Evolutionary conservation across 1,284 basidiomycete genomes (phyloP).

Genomic region (Ceratobasidium sp.): DNA sequence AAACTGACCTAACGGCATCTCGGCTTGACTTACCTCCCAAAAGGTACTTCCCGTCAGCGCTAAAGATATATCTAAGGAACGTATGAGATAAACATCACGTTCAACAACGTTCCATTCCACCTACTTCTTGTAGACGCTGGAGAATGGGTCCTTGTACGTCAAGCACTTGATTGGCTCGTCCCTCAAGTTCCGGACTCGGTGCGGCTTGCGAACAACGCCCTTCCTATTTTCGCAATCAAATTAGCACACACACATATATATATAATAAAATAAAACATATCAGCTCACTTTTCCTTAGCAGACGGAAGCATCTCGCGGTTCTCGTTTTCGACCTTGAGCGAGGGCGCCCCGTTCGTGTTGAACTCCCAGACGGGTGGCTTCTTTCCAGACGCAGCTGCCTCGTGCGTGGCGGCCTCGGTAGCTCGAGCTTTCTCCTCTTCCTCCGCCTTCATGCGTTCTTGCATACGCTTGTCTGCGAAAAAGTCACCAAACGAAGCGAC

Average conservation of each 20-base stretch:
- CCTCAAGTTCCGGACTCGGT: conserved; percentile 26
- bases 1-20: too few relatives aligned
- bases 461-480: conserved; percentile 72
- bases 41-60: conserved; percentile 78
- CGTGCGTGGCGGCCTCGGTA: neutral
- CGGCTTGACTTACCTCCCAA: conserved; percentile 66
- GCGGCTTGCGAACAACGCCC: neutral
- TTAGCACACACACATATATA: neutral
- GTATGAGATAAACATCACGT: neutral
- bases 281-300: conserved; percentile 15
- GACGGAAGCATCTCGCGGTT: neutral
- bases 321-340: conserved; percentile 6
- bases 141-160: conserved; percentile 81
- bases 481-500: conserved; percentile 83
- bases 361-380: conserved; percentile 50
- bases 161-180: conserved; percentile 72
- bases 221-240: neutral
- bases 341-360: conserved; percentile 13
- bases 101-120: conserved; percentile 18
- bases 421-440: conserved; percentile 25
- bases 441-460: conserved; percentile 47
- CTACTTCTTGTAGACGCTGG: conserved; percentile 77
- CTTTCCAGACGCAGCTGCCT: neutral
- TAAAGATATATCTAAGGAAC: conserved; percentile 71
- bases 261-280: neutral